Percentiles rank a stretch among this genome's conserved stretches.
These are phyloP conservation scores for Rhypophila decipiens DNA, from an alignment of 495 filamentous ascomycete genomes.

Conservation along the genomic window DNA sequence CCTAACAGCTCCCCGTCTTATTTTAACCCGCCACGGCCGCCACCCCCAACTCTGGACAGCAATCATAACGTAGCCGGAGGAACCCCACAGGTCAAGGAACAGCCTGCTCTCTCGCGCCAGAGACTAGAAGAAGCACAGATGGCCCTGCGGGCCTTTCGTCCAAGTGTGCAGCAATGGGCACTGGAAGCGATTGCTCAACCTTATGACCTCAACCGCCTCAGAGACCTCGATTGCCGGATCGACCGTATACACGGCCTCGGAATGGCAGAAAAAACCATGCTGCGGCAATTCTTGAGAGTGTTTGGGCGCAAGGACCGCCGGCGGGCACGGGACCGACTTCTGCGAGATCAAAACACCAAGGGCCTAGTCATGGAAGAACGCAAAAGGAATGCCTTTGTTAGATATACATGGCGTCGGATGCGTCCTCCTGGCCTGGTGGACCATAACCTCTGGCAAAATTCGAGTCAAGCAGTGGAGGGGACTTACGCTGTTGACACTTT, in stretches of 20 bases:
- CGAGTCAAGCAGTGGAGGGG: too few relatives aligned
- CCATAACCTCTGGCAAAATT: too few relatives aligned
- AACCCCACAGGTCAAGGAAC: neutral
- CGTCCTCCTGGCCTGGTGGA: too few relatives aligned
- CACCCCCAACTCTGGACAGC: too few relatives aligned
- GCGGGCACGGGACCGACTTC: constrained; percentile 68
- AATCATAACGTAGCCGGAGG: neutral
- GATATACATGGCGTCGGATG: constrained; percentile 72
- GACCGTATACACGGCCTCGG: constrained; percentile 23
- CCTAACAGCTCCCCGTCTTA: too few relatives aligned
- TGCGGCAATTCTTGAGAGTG: constrained; percentile 14
- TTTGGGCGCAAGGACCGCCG: constrained; percentile 32
- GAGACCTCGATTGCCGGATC: constrained; percentile 40
- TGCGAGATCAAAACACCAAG: constrained; percentile 63
- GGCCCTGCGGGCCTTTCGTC: constrained; percentile 28
- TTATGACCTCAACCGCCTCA: constrained; percentile 36
- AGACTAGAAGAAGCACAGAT: constrained; percentile 14
- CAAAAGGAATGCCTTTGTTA: constrained; percentile 74
- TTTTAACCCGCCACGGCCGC: too few relatives aligned
- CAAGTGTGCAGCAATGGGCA: constrained; percentile 33
- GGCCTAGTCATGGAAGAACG: constrained; percentile 68
- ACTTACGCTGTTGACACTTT: too few relatives aligned
- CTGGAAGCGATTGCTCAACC: constrained; percentile 34
- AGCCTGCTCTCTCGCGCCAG: neutral
- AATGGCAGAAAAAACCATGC: constrained; percentile 5